Evolutionary conservation across 2,329 filamentous ascomycete species (phyloP).

Genomic region (Chrysoporthe puriensis): DNA sequence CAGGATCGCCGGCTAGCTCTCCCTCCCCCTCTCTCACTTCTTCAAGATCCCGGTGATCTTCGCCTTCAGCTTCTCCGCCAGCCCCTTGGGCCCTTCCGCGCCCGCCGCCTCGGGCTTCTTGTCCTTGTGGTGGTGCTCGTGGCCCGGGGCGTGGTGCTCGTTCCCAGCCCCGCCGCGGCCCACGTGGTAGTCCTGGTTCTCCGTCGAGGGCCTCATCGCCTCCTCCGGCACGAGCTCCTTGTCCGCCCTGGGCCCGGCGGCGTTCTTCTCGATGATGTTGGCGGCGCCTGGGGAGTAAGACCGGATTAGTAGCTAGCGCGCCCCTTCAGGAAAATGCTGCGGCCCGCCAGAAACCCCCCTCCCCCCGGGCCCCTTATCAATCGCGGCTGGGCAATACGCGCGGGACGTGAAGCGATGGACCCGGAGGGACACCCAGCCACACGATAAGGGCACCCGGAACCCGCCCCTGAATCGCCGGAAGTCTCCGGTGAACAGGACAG

Average conservation of each 20-base stretch:
- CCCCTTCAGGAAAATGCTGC: background rate
- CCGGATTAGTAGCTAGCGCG: background rate
- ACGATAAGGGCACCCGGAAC: background rate
- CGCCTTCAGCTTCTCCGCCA: constrained; percentile 62
- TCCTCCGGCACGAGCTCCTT: constrained; percentile 56
- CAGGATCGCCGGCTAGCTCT: no score
- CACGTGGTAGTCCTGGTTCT: constrained; percentile 57
- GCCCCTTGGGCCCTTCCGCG: constrained; percentile 40
- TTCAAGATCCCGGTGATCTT: constrained; percentile 57
- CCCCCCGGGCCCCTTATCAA: background rate
- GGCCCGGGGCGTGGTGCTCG: constrained; percentile 44
- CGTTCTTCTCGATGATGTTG: constrained; percentile 58
- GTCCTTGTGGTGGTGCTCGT: constrained; percentile 28
- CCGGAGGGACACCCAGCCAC: constrained; percentile 4
- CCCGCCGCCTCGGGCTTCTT: constrained; percentile 33
- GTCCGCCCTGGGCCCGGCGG: constrained; percentile 49
- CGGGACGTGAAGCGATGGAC: background rate
- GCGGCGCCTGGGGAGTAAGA: constrained; percentile 51
- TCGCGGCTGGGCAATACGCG: background rate
- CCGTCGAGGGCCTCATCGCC: constrained; percentile 52
- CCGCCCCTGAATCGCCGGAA: background rate
- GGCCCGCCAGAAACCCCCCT: no score
- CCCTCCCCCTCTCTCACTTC: constrained; percentile 40
- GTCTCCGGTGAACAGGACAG: background rate
- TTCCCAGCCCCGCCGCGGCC: constrained; percentile 66